Base-by-base conservation (phyloP, 1,284 basidiomycete species). In the Prillingera fragicola region DNA sequence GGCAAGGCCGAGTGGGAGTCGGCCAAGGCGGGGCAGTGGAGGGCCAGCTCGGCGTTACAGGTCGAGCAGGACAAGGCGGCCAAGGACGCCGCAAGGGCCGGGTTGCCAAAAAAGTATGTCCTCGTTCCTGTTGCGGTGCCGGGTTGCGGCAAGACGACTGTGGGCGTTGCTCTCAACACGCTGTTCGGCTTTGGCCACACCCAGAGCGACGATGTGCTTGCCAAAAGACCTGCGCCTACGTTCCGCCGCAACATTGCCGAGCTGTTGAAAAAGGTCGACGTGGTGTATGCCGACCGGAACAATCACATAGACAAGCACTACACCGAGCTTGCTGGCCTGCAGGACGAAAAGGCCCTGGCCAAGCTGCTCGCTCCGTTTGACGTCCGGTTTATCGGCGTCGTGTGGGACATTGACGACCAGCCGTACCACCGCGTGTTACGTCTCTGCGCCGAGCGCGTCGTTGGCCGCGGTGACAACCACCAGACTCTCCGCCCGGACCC, bases 271-370 rank as follows among this genome's bases (percentile, higher is more conserved):
- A 76, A 65, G 0, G 71, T 85, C 41, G 76, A 85, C 42, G 80
- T 92, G 0, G 91, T 95, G 9, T 87, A 87, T 50, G 89, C 90
- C 15, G 91, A 95, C 70, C 86, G 85, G 88, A 94, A 95, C 69
- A 96, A 95, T 62, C 91, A 95, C 59, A 75, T 85, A 1, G 72
- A 61, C 14, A 80, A 84, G 65, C 91, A 94, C 58, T 86, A 90
- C 14, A 56, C 74, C 28, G 78, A 79, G 10, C 76, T 95, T 0
- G 77, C 80, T 8, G 76, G 81, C 2, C 76, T 80, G 6, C 38
- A 48, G 1, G 55, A 56, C 23, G 55, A 52, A 36, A 48, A 48
- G 33, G 17, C 38, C 12, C 48, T 41, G 17, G 29, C 23, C 26
- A 59, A 62, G 32, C 33, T 39, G 4, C 56, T 65, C 33, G 52